Base-by-base conservation (phyloP, 2,329 filamentous ascomycete species). In the Ophiocordyceps sinensis region DNA sequence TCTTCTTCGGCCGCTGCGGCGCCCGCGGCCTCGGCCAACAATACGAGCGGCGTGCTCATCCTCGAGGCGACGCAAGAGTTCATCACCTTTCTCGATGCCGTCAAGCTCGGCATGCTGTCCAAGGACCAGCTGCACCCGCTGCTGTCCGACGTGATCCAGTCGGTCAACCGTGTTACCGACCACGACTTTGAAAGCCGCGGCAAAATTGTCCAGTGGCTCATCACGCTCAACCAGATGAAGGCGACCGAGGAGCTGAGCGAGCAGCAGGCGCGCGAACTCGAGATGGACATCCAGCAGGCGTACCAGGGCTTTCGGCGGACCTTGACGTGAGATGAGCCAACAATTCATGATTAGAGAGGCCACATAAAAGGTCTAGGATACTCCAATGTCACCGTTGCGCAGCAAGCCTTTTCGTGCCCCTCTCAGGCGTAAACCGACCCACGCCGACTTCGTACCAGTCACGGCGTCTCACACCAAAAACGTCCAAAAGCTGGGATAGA, bases 151-250 rank as follows among this genome's bases (percentile, higher is more conserved):
- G 86, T 95, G 15, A 98, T 98, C 46, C 89, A 95, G 55, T 88
- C 86, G 3, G 89, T 95, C 48, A 96, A 96, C 64, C 91, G 93
- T 56, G 91, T 98, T 47, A 95, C 89, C 3, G 87, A 94, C 58
- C 77, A 81, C 47, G 89, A 96, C 53, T 98, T 98, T 58, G 88
- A 96, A 51, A 88, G 82, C 56, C 81, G 93, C 50, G 87, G 85
- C 52, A 96, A 96, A 71, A 96, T 98, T 52, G 87, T 98, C 43
- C 88, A 95, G 60, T 98, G 91, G 91, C 71, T 98, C 49, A 98
- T 98, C 53, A 83, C 85, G 7, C 68, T 98, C 48, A 98, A 98
- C 58, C 88, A 95, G 64, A 96, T 98, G 91, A 85, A 85, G 56
- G 91, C 88, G 9, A 87, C 86, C 1, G 88, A 96, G 54, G 87